phyloP scores from a whole-genome alignment of 2,329 filamentous ascomycete genomes.

The Magnaporthiopsis incrustans region DNA sequence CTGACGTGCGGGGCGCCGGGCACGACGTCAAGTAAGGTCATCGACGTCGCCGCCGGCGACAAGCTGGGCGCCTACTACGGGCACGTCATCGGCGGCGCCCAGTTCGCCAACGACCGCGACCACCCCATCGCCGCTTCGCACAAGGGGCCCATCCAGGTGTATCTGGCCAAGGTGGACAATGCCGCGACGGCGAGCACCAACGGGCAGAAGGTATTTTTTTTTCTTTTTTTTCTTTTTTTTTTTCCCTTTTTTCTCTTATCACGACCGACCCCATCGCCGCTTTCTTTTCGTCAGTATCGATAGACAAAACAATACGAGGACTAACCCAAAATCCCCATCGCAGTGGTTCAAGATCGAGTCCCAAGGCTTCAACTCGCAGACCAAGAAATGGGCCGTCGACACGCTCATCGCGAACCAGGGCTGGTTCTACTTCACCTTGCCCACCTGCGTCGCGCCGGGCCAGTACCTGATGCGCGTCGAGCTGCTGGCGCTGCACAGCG shows the following conservation, averaged over 20 bases:
- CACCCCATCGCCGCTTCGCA: conserved; percentile 33
- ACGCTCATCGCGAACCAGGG: conserved; percentile 37
- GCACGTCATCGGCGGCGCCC: conserved; percentile 33
- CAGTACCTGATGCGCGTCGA: conserved; percentile 13
- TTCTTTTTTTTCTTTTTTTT: background rate
- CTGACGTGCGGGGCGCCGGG: conserved; percentile 41
- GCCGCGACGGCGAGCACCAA: conserved; percentile 30
- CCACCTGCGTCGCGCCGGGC: conserved; percentile 25
- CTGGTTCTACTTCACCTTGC: conserved; percentile 33
- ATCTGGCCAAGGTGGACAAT: conserved; percentile 39
- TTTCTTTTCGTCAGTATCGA: too few species aligned
- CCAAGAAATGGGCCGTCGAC: conserved; percentile 40
- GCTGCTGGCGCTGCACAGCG: conserved; percentile 12
- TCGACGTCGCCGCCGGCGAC: conserved; percentile 42
- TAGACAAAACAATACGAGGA: too few species aligned
- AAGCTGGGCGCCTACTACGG: conserved; percentile 38
- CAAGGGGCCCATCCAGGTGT: conserved; percentile 39
- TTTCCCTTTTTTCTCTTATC: too few species aligned
- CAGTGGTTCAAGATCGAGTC: conserved; percentile 47
- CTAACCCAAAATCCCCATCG: conserved; percentile 14
- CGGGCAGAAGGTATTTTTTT: conserved; percentile 11
- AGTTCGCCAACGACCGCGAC: conserved; percentile 28
- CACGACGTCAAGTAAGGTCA: conserved; percentile 31
- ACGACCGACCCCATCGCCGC: too few species aligned
- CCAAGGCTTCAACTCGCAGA: conserved; percentile 34